phyloP scores from a whole-genome alignment of 2,329 filamentous ascomycete genomes.

The Chrysosporium queenslandicum region DNA sequence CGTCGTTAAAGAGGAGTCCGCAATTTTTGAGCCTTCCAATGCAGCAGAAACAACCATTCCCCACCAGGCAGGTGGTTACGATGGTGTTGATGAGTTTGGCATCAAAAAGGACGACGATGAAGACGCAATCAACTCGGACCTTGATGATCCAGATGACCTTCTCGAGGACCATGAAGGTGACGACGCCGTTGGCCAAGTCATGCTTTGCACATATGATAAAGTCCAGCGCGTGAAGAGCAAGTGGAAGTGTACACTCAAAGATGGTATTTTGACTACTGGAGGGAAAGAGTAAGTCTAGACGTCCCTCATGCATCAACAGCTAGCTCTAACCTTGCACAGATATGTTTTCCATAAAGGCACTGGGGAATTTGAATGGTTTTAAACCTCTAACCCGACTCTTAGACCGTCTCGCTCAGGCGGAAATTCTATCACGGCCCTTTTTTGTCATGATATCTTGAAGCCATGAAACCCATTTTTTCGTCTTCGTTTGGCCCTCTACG shows the following conservation, averaged over 20 bases:
- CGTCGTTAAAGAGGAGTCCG: conserved; percentile 11
- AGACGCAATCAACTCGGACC: conserved; percentile 95
- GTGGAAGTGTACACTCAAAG: conserved; percentile 98
- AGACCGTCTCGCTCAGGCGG: too few species aligned
- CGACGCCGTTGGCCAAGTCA: conserved; percentile 74
- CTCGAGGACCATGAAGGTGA: conserved; percentile 76
- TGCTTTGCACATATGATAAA: conserved; percentile 99
- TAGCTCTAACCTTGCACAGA: conserved; percentile 30
- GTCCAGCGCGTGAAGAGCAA: conserved; percentile 99
- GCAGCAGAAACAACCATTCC: conserved; percentile 15
- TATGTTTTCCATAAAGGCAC: conserved; percentile 97
- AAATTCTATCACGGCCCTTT: background rate
- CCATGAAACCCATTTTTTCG: background rate
- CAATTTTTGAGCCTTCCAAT: conserved; percentile 13
- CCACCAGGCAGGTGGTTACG: conserved; percentile 41
- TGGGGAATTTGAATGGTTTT: conserved; percentile 92
- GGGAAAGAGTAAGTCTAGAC: conserved; percentile 63
- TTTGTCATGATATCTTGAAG: background rate
- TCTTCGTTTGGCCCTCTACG: background rate
- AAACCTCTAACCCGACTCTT: too few species aligned
- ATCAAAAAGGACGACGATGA: conserved; percentile 62
- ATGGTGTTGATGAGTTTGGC: conserved; percentile 44
- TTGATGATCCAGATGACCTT: conserved; percentile 88
- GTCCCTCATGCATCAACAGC: background rate
- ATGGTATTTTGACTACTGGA: conserved; percentile 85